Evolutionary conservation across 116 monocot genomes (phyloP), one percentile per base, ranked within the genome.

Genomic region (Papilionanthe hybrid): DNA sequence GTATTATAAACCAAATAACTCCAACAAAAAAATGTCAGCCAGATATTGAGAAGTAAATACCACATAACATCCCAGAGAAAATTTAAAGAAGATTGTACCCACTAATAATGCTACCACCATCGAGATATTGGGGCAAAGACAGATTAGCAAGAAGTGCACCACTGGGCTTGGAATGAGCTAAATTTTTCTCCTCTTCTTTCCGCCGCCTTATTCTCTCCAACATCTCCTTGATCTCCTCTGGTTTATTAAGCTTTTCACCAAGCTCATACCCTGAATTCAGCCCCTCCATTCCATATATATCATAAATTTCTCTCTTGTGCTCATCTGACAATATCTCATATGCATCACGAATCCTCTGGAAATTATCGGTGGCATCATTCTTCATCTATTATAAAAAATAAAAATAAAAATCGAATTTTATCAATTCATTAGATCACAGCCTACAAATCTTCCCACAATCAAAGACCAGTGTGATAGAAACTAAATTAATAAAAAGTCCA

Each of bases 231-330:
- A 97, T 84, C 75, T 97, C 97, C 23, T 94, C 97, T 1, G 86
- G 89, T 81, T 86, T 97, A 67, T 47, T 97, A 66, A 97, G 87
- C 78, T 86, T 89, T 37, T 91, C 88, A 3, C 97, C 94, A 43
- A 97, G 90, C 74, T 97, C 97, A 80, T 92, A 82, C 1, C 94
- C 91, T 4, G 94, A 94, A 23, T 75, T 94, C 68, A 97, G 81
- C 58, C 97, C 97, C 83, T 94, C 97, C 97, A 94, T 92, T 37
- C 97, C 97, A 88, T 97, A 97, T 25, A 97, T 87, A 77, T 97
- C 97, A 81, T 97, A 97, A 11, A 97, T 94, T 77, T 88, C 88
- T 37, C 94, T 87, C 81, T 94, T 97, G 15, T 83, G 57, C 81
- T 91, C 92, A 83, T 97, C 91, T 7, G 84, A 78, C 77, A 97